These are phyloP conservation scores for Neopestalotiopsis rosae DNA, from an alignment of 2,329 filamentous ascomycete genomes.

Conservation along the genomic window DNA sequence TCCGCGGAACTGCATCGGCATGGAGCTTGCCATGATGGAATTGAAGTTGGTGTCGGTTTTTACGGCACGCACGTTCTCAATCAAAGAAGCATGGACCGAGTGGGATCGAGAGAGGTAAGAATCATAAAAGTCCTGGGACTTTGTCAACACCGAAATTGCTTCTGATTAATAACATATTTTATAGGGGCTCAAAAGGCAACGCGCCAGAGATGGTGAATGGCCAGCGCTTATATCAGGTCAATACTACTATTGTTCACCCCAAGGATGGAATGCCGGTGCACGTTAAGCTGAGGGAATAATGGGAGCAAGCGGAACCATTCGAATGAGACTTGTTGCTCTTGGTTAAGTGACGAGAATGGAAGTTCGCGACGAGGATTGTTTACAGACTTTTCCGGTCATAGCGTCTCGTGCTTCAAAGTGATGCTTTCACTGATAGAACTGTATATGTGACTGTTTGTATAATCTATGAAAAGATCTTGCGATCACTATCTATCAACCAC, in stretches of 20 bases:
- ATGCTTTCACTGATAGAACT: too few relatives aligned
- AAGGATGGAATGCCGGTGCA: conserved; percentile 5
- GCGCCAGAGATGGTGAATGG: background rate
- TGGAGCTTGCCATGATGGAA: conserved; percentile 10
- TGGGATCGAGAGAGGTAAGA: conserved; percentile 2
- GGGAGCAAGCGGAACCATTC: too few relatives aligned
- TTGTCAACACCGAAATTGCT: background rate
- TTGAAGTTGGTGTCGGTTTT: background rate
- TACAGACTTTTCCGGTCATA: too few relatives aligned
- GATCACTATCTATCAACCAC: too few relatives aligned
- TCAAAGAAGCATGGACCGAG: background rate
- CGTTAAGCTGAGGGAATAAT: too few relatives aligned
- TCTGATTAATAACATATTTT: background rate
- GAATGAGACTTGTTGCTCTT: too few relatives aligned
- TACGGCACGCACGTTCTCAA: background rate
- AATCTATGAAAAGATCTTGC: too few relatives aligned
- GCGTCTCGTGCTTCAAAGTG: too few relatives aligned
- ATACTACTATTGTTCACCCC: background rate
- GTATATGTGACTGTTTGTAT: too few relatives aligned
- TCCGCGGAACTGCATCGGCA: conserved; percentile 4
- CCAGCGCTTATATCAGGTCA: background rate
- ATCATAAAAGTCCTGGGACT: background rate
- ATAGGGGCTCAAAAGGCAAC: too few relatives aligned
- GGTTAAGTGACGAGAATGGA: too few relatives aligned
- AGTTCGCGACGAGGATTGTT: too few relatives aligned